Conservation (phyloP, 164 flowering plant species). For the Nymphaea thermarum region DNA sequence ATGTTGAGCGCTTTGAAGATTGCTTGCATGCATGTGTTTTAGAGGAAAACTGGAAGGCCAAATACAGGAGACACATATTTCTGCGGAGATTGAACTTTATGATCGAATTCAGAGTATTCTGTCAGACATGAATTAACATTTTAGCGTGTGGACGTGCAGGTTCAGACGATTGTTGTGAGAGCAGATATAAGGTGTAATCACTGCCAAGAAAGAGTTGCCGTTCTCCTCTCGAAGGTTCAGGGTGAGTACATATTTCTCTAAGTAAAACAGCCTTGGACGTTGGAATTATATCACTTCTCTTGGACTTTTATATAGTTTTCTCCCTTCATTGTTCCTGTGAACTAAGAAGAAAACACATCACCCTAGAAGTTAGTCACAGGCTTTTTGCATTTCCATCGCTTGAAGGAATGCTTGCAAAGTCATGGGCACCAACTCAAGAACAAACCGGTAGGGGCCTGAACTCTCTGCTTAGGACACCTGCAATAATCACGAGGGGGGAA, state of each 20-base stretch:
- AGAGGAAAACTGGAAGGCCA: background rate
- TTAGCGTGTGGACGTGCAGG: slow-evolving; percentile 1
- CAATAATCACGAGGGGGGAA: too few species aligned
- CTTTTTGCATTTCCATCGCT: too few species aligned
- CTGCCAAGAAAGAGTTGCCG: slow-evolving; percentile 7
- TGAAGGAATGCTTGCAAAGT: too few species aligned
- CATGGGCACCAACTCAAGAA: too few species aligned
- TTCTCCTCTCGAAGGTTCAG: slow-evolving; percentile 3
- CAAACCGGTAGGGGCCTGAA: too few species aligned
- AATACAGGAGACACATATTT: background rate
- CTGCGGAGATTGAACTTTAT: background rate
- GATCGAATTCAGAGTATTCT: background rate
- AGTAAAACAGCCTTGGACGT: too few species aligned
- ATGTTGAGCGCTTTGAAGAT: background rate
- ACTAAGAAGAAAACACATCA: background rate
- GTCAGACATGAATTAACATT: background rate
- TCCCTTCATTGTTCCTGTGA: background rate
- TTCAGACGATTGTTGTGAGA: slow-evolving; percentile 7
- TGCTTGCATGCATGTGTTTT: background rate
- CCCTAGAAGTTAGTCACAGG: background rate
- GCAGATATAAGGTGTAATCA: slow-evolving; percentile 7
- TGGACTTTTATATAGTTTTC: background rate
- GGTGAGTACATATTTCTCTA: slow-evolving; percentile 1
- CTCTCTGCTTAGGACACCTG: too few species aligned
- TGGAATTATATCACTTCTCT: background rate